phyloP scores from a whole-genome alignment of 768 basidiomycete genomes.

The Suillus americanus region DNA sequence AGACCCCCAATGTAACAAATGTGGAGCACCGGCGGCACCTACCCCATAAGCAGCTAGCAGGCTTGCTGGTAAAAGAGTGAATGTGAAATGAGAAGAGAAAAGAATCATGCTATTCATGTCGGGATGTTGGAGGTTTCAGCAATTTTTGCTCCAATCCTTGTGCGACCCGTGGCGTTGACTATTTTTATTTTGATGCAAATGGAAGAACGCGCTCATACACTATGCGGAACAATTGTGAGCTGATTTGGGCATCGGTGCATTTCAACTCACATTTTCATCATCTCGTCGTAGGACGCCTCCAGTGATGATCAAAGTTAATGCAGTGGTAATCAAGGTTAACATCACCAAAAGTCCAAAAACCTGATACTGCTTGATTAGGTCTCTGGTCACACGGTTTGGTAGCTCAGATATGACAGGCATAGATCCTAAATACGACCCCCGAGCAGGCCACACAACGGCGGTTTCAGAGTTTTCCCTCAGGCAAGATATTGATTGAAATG shows the following conservation, averaged over 20 bases:
- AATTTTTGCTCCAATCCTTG: neutral
- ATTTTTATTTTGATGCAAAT: constrained; percentile 1
- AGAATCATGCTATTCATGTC: neutral
- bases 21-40: neutral
- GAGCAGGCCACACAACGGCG: too few species aligned
- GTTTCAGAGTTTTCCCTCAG: too few species aligned
- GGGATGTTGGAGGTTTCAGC: neutral
- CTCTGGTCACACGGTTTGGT: too few species aligned
- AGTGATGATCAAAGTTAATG: neutral
- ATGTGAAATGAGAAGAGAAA: neutral
- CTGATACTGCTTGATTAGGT: too few species aligned
- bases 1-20: neutral
- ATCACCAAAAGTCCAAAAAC: too few species aligned
- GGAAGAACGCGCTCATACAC: neutral
- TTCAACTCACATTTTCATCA: neutral
- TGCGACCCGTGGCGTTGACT: neutral
- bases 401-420: too few species aligned
- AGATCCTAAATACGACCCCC: too few species aligned
- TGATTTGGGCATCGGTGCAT: neutral
- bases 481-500: too few species aligned
- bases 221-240: neutral
- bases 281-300: neutral
- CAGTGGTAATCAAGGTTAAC: too few species aligned
- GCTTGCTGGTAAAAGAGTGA: neutral
- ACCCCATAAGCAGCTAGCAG: neutral